These are phyloP conservation scores for Penium margaritaceum DNA, from an alignment of 139 green algal genomes.

Conservation along the genomic window DNA sequence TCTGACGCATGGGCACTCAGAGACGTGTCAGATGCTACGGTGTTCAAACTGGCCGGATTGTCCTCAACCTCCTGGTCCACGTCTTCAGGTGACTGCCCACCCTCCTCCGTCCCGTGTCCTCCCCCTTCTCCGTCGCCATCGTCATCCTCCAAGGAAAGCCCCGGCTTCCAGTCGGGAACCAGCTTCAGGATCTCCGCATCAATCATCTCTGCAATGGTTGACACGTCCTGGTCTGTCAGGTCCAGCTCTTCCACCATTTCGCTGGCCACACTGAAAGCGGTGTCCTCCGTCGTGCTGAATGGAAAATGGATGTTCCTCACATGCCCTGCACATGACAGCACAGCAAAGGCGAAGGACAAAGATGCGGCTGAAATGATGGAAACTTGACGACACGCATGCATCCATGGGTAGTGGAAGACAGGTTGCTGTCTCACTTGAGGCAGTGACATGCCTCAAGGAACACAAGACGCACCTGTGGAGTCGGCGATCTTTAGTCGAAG, in stretches of 20 bases:
- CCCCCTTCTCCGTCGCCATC: background rate
- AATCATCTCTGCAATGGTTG: constrained; percentile 49
- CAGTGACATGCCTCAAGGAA: too few species aligned
- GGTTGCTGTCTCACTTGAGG: too few species aligned
- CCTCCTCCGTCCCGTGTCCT: background rate
- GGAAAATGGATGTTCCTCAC: constrained; percentile 86
- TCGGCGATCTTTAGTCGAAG: constrained; percentile 34
- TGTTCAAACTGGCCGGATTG: too few species aligned
- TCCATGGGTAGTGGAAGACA: too few species aligned
- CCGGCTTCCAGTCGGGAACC: constrained; percentile 34
- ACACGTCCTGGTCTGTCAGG: constrained; percentile 37
- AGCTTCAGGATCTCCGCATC: constrained; percentile 47
- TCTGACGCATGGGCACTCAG: constrained; percentile 8
- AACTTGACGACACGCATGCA: background rate
- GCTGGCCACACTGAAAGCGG: constrained; percentile 68
- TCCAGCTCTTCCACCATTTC: constrained; percentile 92
- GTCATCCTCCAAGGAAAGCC: constrained; percentile 25
- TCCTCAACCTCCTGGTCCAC: background rate
- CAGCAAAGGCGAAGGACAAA: background rate
- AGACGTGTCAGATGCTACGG: constrained; percentile 2
- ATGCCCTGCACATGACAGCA: constrained; percentile 10
- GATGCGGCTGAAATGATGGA: background rate
- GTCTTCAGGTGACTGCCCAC: background rate
- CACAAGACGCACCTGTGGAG: constrained; percentile 23
- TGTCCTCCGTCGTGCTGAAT: constrained; percentile 79